Evolutionary conservation across 2,329 filamentous ascomycete genomes (phyloP), one percentile per base, ranked within the genome.

Genomic region (Fusarium hostae): DNA sequence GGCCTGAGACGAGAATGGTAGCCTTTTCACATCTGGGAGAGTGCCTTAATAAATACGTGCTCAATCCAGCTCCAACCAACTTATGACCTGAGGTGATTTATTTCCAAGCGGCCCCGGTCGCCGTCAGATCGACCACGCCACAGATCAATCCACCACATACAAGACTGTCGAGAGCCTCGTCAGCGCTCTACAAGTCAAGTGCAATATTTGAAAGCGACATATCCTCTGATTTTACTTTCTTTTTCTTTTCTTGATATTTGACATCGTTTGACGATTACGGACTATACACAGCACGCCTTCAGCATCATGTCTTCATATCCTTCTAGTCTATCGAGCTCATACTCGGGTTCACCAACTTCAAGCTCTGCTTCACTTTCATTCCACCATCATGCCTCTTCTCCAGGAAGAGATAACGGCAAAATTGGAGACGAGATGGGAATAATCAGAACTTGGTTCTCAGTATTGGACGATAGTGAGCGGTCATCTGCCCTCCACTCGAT

Each of bases 31-130:
- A 64, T 68, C 48, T 70, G 61, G 47, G 39, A 62, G 59, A 51
- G 59, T 51, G 51, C 63, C 54, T 70, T 59, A 45, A 71, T 71
- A 65, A 74, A 72, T 76, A 76, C 56, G 64, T 76, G 74, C 74
- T 76, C 74, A 75, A 76, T 76, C 56, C 61, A 74, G 68, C 74
- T 76, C 74, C 70, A 68, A 73, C 63, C 62, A 69, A 62, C 74
- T 73, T 66, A 68, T 71, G 74, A 70, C 59, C 63, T 75, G 66
- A 72, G 74, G 74, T 72, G 72, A 75, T 75, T 72, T 74, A 64
- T 62, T 63, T 61, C 66, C 57, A 70, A 43, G 51, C 56, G 39
- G 63, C 70, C 66, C 70, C 63, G 54, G 65, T 66, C 71, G 62
- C 70, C 67, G 65, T 66, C 68, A 74, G 74, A 67, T 57, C 54